Evolutionary conservation across 2,329 filamentous ascomycete species (phyloP).

Genomic region (Botryosphaeria dothidea): DNA sequence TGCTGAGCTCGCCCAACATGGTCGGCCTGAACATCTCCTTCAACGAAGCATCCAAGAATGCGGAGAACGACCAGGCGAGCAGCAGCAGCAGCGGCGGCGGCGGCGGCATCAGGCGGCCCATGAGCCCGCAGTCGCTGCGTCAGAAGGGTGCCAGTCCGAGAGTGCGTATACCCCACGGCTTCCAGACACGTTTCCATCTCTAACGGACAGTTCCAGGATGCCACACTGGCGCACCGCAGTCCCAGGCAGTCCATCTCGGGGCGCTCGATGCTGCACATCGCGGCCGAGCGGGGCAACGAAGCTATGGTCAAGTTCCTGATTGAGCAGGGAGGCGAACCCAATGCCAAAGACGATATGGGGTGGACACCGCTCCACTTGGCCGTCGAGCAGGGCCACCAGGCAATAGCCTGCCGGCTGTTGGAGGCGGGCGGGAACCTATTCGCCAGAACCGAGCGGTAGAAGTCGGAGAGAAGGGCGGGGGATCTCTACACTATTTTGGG

Average conservation of each 20-base stretch:
- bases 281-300: neutral
- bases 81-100: neutral
- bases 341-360: neutral
- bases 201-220: neutral
- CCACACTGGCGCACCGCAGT: neutral
- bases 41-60: neutral
- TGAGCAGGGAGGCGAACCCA: conserved; percentile 5
- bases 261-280: conserved; percentile 3
- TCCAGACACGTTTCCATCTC: too few species aligned
- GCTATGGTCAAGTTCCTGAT: conserved; percentile 2
- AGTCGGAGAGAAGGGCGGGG: neutral
- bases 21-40: neutral
- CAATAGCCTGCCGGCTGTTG: neutral
- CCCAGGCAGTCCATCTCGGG: neutral
- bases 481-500: too few species aligned
- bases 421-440: neutral
- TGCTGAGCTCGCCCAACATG: too few species aligned
- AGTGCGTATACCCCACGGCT: neutral
- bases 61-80: neutral
- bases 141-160: neutral
- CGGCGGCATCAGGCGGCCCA: neutral
- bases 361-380: conserved; percentile 2
- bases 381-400: neutral
- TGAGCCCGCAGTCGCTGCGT: neutral
- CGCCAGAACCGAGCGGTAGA: neutral